These are phyloP conservation scores for Aphanomyces astaci DNA, from an alignment of 352 stramenopile species.

Conservation along the genomic window DNA sequence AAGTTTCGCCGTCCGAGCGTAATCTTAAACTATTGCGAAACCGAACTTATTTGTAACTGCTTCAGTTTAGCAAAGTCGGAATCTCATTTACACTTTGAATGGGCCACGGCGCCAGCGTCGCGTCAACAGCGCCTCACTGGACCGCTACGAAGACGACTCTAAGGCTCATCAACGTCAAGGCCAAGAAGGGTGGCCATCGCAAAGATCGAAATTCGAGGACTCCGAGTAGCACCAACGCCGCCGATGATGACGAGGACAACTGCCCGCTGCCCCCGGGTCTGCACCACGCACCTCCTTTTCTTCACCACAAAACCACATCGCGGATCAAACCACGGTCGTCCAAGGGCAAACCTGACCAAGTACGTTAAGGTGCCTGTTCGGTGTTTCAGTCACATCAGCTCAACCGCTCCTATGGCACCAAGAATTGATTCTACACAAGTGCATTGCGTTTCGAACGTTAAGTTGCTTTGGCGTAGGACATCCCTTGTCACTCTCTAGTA, in stretches of 20 bases:
- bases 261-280: background rate
- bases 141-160: background rate
- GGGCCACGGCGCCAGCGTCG: background rate
- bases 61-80: no score
- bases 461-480: no score
- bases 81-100: no score
- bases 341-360: background rate
- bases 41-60: no score
- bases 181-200: background rate
- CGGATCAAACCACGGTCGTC: background rate
- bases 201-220: background rate
- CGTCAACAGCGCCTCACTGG: background rate
- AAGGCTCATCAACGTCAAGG: background rate
- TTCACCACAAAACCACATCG: background rate
- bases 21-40: no score
- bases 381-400: no score
- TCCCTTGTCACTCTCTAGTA: background rate
- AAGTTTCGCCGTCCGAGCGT: no score
- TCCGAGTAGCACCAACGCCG: background rate
- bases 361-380: no score
- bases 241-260: background rate
- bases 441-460: no score
- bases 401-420: no score
- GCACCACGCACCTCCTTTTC: background rate
- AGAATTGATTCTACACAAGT: no score